These are phyloP conservation scores for Russula emetica DNA, from an alignment of 768 basidiomycete species.

Conservation along the genomic window DNA sequence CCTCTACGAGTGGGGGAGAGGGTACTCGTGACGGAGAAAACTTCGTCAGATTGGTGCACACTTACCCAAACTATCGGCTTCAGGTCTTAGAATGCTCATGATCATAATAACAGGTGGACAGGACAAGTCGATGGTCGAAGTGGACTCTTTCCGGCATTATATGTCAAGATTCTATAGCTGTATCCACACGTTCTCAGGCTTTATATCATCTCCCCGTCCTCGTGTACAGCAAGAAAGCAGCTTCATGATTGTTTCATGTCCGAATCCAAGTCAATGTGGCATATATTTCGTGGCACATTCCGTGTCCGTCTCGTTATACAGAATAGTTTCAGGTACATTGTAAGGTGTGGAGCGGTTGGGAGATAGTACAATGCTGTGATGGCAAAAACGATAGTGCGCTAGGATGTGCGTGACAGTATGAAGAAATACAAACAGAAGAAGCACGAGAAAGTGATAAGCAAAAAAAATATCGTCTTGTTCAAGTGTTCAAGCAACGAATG, in stretches of 20 bases:
- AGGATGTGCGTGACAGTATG: constrained; percentile 25
- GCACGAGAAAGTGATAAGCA: constrained; percentile 16
- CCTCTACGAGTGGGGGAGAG: constrained; percentile 51
- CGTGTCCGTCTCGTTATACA: constrained; percentile 18
- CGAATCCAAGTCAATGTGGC: constrained; percentile 3
- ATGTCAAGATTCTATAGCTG: constrained; percentile 22
- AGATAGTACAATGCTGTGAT: constrained; percentile 21
- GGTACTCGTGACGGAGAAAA: constrained; percentile 59
- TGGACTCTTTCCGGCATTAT: constrained; percentile 27
- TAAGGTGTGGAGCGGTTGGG: not conserved
- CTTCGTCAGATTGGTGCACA: constrained; percentile 72
- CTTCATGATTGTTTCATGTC: not conserved
- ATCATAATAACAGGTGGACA: constrained; percentile 24
- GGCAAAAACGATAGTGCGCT: constrained; percentile 24
- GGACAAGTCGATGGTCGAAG: constrained; percentile 23
- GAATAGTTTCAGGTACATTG: constrained; percentile 14
- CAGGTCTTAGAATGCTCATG: not conserved
- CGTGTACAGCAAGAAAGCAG: not conserved
- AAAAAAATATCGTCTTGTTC: constrained; percentile 8
- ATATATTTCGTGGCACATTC: constrained; percentile 3
- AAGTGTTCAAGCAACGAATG: constrained; percentile 22
- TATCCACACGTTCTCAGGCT: not conserved
- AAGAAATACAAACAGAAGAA: constrained; percentile 9
- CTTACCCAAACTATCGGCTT: not conserved
- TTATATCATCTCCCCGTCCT: not conserved